phyloP scores from a whole-genome alignment of 768 basidiomycete genomes.

The Tulasnella sp. region DNA sequence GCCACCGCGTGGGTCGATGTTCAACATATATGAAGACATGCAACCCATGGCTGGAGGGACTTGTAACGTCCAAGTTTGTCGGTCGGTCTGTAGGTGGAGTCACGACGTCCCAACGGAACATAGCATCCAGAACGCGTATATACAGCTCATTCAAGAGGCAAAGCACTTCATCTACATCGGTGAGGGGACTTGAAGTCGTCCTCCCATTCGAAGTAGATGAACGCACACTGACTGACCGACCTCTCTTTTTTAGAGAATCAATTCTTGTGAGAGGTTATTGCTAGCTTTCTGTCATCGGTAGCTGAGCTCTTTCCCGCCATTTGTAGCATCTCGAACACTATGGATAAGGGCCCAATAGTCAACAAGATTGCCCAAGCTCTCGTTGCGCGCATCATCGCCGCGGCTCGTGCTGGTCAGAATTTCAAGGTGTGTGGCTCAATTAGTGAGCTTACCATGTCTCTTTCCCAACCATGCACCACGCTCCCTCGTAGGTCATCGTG shows the following conservation, averaged over 20 bases:
- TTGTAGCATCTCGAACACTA: constrained; percentile 52
- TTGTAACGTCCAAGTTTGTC: constrained; percentile 67
- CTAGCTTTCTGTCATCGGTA: neutral
- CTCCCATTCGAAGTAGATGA: no score
- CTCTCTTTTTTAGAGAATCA: constrained; percentile 48
- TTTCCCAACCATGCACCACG: neutral
- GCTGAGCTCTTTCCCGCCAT: neutral
- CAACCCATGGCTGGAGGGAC: constrained; percentile 29
- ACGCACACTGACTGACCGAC: constrained; percentile 1
- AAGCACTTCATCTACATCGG: constrained; percentile 90
- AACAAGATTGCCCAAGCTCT: constrained; percentile 80
- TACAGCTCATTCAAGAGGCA: constrained; percentile 69
- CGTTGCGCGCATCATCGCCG: constrained; percentile 74
- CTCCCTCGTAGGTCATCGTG: constrained; percentile 53
- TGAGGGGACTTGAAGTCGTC: constrained; percentile 30
- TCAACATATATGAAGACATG: neutral
- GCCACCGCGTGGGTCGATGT: neutral
- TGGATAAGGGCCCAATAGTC: constrained; percentile 49
- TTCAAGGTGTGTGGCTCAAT: constrained; percentile 62
- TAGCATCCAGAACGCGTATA: constrained; percentile 88
- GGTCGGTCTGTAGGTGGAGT: constrained; percentile 88
- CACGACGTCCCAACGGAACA: constrained; percentile 83
- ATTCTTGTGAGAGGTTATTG: constrained; percentile 53
- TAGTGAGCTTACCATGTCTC: no score
- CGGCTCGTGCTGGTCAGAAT: constrained; percentile 53